Conservation (phyloP, 306 rosid species). For the Medicago ruthenica region DNA sequence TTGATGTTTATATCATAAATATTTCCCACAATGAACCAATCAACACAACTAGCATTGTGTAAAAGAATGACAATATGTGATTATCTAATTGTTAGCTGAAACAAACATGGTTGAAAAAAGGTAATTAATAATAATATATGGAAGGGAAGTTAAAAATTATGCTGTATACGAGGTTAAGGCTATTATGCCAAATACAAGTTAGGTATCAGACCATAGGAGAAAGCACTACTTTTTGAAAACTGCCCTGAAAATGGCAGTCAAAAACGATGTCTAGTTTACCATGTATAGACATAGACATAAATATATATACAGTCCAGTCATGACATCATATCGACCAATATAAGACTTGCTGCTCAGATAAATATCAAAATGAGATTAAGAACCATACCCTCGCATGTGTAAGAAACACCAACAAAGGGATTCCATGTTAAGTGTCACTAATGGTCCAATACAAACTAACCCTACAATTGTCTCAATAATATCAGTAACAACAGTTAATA, state of each 20-base stretch:
- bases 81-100: background rate
- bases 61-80: background rate
- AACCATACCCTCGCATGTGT: constrained; percentile 94
- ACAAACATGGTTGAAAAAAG: constrained; percentile 21
- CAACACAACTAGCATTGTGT: background rate
- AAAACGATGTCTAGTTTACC: background rate
- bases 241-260: constrained; percentile 14
- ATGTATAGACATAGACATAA: background rate
- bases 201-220: constrained; percentile 7
- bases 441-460: constrained; percentile 83
- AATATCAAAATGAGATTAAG: constrained; percentile 77
- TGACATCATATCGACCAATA: constrained; percentile 46
- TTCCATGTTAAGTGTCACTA: constrained; percentile 92
- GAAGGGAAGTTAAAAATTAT: background rate
- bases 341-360: constrained; percentile 56
- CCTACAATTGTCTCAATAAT: constrained; percentile 91
- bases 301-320: constrained; percentile 24
- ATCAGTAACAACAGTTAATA: constrained; percentile 70
- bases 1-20: background rate
- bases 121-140: background rate
- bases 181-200: constrained; percentile 19
- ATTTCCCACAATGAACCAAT: background rate
- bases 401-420: constrained; percentile 91
- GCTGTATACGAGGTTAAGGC: constrained; percentile 4
- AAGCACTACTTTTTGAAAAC: background rate